Evolutionary conservation across 2,329 filamentous ascomycete genomes (phyloP).

Genomic region (Pyricularia sp.): DNA sequence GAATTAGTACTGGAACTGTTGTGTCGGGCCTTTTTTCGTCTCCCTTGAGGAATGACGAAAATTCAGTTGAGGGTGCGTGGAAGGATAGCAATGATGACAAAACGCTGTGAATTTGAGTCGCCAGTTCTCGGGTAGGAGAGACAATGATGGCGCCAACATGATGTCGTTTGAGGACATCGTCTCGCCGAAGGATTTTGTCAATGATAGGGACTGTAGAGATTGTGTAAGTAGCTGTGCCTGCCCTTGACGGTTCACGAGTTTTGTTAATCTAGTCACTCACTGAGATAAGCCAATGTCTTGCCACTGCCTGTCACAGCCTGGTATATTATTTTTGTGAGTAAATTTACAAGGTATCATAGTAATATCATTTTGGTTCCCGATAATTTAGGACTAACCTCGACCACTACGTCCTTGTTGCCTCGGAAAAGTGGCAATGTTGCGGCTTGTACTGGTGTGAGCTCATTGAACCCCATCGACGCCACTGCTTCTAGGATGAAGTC

Average conservation of each 20-base stretch:
- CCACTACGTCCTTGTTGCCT: constrained; percentile 84
- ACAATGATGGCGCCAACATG: constrained; percentile 88
- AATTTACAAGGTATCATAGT: constrained; percentile 3
- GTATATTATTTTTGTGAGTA: not conserved
- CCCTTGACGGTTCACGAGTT: not conserved
- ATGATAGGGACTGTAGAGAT: constrained; percentile 57
- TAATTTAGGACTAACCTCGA: constrained; percentile 46
- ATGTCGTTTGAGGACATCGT: constrained; percentile 79
- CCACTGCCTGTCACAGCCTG: constrained; percentile 49
- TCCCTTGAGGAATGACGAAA: constrained; percentile 42
- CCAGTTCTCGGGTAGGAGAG: constrained; percentile 86
- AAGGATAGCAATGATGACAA: constrained; percentile 70
- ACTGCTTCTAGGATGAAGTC: constrained; percentile 84
- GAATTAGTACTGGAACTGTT: constrained; percentile 17
- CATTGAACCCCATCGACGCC: constrained; percentile 67
- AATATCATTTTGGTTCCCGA: not conserved
- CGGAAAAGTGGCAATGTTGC: constrained; percentile 83
- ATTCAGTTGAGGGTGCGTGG: constrained; percentile 67
- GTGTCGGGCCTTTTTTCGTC: constrained; percentile 45
- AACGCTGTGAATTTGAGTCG: constrained; percentile 80
- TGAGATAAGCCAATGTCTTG: constrained; percentile 72
- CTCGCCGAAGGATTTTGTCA: constrained; percentile 69
- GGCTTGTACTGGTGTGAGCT: constrained; percentile 79
- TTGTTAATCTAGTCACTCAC: not conserved
- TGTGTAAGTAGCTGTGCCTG: not conserved